Evolutionary conservation across 2,329 filamentous ascomycete species (phyloP).

Genomic region (Cladosporium phlei): DNA sequence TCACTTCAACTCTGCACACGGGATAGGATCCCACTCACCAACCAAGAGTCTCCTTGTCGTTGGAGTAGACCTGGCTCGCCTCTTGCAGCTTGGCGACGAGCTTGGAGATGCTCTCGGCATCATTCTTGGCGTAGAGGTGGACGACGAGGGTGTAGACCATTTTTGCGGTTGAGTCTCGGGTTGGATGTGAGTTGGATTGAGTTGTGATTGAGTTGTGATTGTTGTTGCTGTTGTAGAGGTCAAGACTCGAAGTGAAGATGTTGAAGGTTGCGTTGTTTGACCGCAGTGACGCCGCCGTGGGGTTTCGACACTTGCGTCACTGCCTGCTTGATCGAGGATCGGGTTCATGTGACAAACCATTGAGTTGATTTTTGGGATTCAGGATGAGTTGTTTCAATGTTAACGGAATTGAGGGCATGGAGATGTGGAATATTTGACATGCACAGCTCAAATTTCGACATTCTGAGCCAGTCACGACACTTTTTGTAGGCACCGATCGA

Average conservation of each 20-base stretch:
- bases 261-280: constrained; percentile 12
- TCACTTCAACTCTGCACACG: no score
- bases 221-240: constrained; percentile 1
- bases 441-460: no score
- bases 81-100: constrained; percentile 69
- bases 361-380: no score
- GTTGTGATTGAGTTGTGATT: not conserved
- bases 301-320: constrained; percentile 10
- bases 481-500: no score
- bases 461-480: no score
- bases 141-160: constrained; percentile 69
- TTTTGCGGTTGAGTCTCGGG: constrained; percentile 29
- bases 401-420: no score
- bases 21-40: constrained; percentile 32
- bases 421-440: no score
- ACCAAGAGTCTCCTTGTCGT: constrained; percentile 61
- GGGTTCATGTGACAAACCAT: no score
- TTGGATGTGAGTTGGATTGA: not conserved
- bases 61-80: constrained; percentile 66
- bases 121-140: constrained; percentile 65
- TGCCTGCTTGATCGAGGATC: no score
- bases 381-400: no score
- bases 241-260: not conserved
- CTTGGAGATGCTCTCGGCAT: constrained; percentile 59
- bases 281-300: constrained; percentile 8